phyloP scores from a whole-genome alignment of 192 early-diverging fungal species.

The Coemansia sp. region DNA sequence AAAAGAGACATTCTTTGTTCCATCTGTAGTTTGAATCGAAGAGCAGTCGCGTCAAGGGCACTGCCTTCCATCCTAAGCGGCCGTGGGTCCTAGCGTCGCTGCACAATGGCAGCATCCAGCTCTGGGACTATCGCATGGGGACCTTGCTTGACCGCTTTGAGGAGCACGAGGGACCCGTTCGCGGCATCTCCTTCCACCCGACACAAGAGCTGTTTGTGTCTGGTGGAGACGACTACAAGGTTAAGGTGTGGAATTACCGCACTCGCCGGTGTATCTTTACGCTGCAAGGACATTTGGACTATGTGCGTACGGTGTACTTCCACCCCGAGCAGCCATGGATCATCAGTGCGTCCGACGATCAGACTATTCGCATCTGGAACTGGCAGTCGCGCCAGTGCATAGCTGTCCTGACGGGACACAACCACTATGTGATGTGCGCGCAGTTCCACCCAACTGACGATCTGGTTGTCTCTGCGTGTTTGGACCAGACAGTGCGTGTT shows the following conservation, averaged over 20 bases:
- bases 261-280: conserved; percentile 95
- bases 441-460: conserved; percentile 99
- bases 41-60: conserved; percentile 95
- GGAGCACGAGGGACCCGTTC: conserved; percentile 98
- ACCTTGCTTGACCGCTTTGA: conserved; percentile 97
- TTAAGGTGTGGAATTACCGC: conserved; percentile 99
- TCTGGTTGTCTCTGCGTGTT: conserved; percentile 90
- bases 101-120: conserved; percentile 96
- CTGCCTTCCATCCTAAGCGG: conserved; percentile 95
- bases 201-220: conserved; percentile 97
- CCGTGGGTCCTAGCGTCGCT: conserved; percentile 98
- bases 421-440: conserved; percentile 98
- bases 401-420: conserved; percentile 96
- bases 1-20: not conserved
- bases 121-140: conserved; percentile 99
- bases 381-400: conserved; percentile 99
- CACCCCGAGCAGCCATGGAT: conserved; percentile 99
- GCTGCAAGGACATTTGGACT: conserved; percentile 97
- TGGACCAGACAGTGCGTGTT: conserved; percentile 98
- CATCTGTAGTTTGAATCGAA: conserved; percentile 92
- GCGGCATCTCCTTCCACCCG: conserved; percentile 94
- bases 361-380: conserved; percentile 99
- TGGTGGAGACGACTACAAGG: conserved; percentile 99
- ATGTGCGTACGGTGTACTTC: conserved; percentile 95
- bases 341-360: conserved; percentile 93